phyloP scores from a whole-genome alignment of 345 rosid species.

The Isatis tinctoria region DNA sequence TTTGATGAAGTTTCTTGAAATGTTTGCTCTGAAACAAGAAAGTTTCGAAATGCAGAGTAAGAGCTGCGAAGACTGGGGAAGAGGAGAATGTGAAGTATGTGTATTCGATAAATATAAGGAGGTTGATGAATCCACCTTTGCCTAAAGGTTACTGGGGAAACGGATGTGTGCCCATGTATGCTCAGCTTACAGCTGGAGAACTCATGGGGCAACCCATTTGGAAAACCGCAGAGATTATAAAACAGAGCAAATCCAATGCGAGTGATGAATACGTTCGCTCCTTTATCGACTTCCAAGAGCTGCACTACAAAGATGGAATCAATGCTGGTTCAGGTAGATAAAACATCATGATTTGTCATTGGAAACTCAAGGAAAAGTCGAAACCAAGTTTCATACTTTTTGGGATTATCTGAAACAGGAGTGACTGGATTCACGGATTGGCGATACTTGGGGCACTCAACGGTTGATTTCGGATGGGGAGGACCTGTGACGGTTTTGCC shows the following conservation, averaged over 20 bases:
- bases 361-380: not conserved
- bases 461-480: slow-evolving; percentile 90
- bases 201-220: slow-evolving; percentile 61
- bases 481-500: slow-evolving; percentile 74
- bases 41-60: slow-evolving; percentile 37
- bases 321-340: slow-evolving; percentile 41
- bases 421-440: slow-evolving; percentile 94
- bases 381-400: not conserved
- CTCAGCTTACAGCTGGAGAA: slow-evolving; percentile 46
- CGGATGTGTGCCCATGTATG: slow-evolving; percentile 76
- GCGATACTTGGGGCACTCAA: slow-evolving; percentile 80
- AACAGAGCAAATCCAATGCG: slow-evolving; percentile 66
- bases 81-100: slow-evolving; percentile 60
- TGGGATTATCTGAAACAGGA: slow-evolving; percentile 8
- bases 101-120: slow-evolving; percentile 61
- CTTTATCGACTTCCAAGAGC: slow-evolving; percentile 67
- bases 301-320: slow-evolving; percentile 44
- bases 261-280: slow-evolving; percentile 66
- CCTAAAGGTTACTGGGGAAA: slow-evolving; percentile 85
- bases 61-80: slow-evolving; percentile 39
- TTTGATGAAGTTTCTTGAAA: not conserved
- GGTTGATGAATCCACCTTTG: slow-evolving; percentile 55
- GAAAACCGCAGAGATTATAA: slow-evolving; percentile 66
- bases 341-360: not conserved
- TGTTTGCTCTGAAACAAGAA: not conserved